phyloP scores from a whole-genome alignment of 805 yeast genomes.

The Teunomyces aglyptinius region DNA sequence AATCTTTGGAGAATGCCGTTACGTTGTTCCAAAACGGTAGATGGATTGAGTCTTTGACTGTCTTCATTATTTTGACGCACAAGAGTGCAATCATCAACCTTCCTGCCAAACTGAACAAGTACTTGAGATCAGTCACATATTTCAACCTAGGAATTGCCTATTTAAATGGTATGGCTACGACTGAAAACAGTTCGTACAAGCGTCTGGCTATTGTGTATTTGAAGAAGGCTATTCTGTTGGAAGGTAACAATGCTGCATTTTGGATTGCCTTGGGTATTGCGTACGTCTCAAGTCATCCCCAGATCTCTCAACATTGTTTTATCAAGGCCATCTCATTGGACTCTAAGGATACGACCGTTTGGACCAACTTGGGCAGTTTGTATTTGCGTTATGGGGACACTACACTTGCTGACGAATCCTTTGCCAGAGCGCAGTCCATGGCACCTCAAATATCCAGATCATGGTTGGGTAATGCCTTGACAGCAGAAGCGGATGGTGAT shows the following conservation, averaged over 20 bases:
- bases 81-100: conserved; percentile 42
- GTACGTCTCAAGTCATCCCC: conserved; percentile 59
- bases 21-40: conserved; percentile 14
- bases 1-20: conserved; percentile 7
- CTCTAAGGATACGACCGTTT: conserved; percentile 62
- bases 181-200: conserved; percentile 26
- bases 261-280: conserved; percentile 88
- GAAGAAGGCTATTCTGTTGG: conserved; percentile 69
- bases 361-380: conserved; percentile 81
- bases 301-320: conserved; percentile 88
- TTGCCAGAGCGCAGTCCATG: conserved; percentile 70
- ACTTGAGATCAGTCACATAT: conserved; percentile 51
- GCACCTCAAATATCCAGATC: conserved; percentile 74
- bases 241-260: conserved; percentile 63
- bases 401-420: conserved; percentile 70
- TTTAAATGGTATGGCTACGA: conserved; percentile 39
- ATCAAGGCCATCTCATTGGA: conserved; percentile 75
- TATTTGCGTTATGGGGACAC: conserved; percentile 67
- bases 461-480: conserved; percentile 85
- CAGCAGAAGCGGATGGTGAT: conserved; percentile 53
- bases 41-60: conserved; percentile 31
- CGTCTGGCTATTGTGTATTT: conserved; percentile 54
- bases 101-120: conserved; percentile 40
- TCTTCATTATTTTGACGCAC: conserved; percentile 45
- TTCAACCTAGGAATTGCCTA: conserved; percentile 74